phyloP scores from a whole-genome alignment of 495 filamentous ascomycete genomes.

The Elaphomyces granulatus region DNA sequence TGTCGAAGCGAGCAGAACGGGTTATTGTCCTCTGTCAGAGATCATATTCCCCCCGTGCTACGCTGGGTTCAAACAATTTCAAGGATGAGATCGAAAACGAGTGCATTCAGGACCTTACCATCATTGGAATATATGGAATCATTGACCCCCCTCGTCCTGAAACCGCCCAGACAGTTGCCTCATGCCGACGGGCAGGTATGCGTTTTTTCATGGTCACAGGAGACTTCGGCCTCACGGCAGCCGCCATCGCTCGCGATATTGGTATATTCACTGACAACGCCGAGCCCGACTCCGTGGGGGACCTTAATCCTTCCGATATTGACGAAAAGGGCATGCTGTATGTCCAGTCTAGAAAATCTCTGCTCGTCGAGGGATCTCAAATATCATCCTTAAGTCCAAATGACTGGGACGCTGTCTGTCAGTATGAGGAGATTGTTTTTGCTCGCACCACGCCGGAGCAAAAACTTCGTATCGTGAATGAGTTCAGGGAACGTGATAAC shows the following conservation, averaged over 20 bases:
- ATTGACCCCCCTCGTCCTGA: conserved; percentile 52
- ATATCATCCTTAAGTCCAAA: conserved; percentile 41
- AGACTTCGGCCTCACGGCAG: conserved; percentile 55
- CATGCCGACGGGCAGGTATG: conserved; percentile 48
- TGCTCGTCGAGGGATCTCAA: conserved; percentile 39
- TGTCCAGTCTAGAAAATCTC: conserved; percentile 16
- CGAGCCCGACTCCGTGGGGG: conserved; percentile 14
- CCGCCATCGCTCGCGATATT: conserved; percentile 51
- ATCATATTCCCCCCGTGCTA: conserved; percentile 10
- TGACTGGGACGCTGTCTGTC: conserved; percentile 42
- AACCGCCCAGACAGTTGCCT: conserved; percentile 31
- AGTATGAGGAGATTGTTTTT: conserved; percentile 54
- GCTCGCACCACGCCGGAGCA: conserved; percentile 60
- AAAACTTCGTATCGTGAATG: conserved; percentile 58
- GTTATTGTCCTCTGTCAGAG: conserved; percentile 36
- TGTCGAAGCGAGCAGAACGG: conserved; percentile 35
- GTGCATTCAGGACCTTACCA: conserved; percentile 25
- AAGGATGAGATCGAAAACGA: conserved; percentile 29
- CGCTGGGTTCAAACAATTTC: conserved; percentile 25
- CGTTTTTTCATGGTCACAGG: conserved; percentile 51
- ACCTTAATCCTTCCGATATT: background rate
- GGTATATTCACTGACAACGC: conserved; percentile 42
- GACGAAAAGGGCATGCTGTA: conserved; percentile 2
- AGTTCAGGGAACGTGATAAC: conserved; percentile 42
- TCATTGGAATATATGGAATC: conserved; percentile 38